Conservation (phyloP, 257 asterid genomes). For the Eustoma russellianum region DNA sequence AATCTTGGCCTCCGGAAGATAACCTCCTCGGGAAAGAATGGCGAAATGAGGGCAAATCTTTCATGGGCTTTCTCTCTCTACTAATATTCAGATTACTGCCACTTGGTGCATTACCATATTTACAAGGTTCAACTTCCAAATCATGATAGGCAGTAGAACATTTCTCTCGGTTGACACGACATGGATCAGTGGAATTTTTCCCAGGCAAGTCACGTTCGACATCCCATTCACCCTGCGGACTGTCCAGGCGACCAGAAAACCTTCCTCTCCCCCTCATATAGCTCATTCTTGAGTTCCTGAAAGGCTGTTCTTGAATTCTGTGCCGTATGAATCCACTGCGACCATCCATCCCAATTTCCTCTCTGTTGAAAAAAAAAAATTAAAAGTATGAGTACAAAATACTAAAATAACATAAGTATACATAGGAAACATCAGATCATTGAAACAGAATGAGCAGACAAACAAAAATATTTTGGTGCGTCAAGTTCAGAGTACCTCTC, state of each 20-base stretch:
- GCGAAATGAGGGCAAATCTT: constrained; percentile 37
- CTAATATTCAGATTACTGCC: constrained; percentile 20
- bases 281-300: constrained; percentile 44
- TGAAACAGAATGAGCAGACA: constrained; percentile 1
- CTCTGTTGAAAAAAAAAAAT: constrained; percentile 40
- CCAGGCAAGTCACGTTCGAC: constrained; percentile 46
- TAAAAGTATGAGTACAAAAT: constrained; percentile 4
- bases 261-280: constrained; percentile 70
- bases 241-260: constrained; percentile 41
- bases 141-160: constrained; percentile 36
- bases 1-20: constrained; percentile 54
- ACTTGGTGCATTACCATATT: constrained; percentile 34
- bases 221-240: constrained; percentile 50
- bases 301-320: constrained; percentile 41
- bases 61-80: constrained; percentile 40
- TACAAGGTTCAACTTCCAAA: constrained; percentile 38
- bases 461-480: constrained; percentile 29
- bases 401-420: constrained; percentile 6
- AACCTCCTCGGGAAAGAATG: constrained; percentile 42
- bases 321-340: constrained; percentile 48
- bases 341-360: constrained; percentile 44
- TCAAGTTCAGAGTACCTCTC: constrained; percentile 52
- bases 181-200: constrained; percentile 40
- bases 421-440: constrained; percentile 7
- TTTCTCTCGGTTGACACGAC: constrained; percentile 49